phyloP scores from a whole-genome alignment of 2,329 filamentous ascomycete species.

The Cytospora mali region DNA sequence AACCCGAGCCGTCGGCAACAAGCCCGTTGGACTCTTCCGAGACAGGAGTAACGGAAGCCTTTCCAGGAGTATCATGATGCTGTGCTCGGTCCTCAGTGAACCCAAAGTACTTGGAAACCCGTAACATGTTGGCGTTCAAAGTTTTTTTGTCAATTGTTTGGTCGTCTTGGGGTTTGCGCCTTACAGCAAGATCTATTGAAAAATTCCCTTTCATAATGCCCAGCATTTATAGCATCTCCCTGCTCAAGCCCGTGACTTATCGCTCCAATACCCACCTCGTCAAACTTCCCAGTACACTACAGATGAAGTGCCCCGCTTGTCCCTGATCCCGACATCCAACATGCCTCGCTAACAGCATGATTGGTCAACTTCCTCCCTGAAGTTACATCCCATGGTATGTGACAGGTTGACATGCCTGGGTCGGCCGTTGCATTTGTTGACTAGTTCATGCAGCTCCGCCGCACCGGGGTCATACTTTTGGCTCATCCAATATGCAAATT shows the following conservation, averaged over 20 bases:
- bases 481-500: background rate
- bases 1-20: background rate
- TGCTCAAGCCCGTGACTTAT: background rate
- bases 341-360: background rate
- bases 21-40: background rate
- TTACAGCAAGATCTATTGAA: background rate
- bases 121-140: background rate
- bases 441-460: slow-evolving; percentile 9
- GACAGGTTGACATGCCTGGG: slow-evolving; percentile 10
- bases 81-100: background rate
- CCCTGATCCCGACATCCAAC: background rate
- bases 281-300: background rate
- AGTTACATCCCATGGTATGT: background rate
- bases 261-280: background rate
- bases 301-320: background rate
- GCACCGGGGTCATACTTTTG: background rate
- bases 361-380: background rate
- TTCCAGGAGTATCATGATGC: background rate
- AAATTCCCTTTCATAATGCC: background rate
- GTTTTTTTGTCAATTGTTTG: background rate
- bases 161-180: background rate
- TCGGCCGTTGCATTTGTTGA: background rate
- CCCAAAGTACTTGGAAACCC: background rate
- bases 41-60: background rate
- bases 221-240: background rate